Evolutionary conservation across 2,329 filamentous ascomycete genomes (phyloP).

Genomic region (Fusarium sacchari): DNA sequence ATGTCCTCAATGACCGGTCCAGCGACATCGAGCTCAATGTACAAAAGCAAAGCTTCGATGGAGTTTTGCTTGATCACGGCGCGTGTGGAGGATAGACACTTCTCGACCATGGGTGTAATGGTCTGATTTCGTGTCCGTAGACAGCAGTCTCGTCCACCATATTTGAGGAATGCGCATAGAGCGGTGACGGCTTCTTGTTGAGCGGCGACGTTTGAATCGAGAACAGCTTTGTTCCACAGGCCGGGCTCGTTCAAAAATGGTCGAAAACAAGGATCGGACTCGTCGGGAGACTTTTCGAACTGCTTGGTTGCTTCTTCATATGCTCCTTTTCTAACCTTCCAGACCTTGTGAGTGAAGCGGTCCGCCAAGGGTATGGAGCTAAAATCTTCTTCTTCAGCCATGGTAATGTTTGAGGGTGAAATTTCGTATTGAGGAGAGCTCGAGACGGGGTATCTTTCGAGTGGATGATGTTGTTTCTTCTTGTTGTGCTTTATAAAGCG

Average conservation of each 20-base stretch:
- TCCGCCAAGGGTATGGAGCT: constrained; percentile 81
- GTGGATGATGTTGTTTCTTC: constrained; percentile 21
- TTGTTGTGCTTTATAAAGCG: constrained; percentile 36
- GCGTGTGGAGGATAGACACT: constrained; percentile 87
- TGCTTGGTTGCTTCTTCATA: constrained; percentile 93
- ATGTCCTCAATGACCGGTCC: constrained; percentile 91
- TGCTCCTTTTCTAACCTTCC: constrained; percentile 95
- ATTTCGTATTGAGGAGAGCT: constrained; percentile 30
- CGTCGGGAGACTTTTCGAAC: constrained; percentile 86
- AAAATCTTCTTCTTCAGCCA: constrained; percentile 91
- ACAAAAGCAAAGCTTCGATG: constrained; percentile 85
- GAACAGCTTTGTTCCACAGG: constrained; percentile 91
- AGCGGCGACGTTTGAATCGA: constrained; percentile 95
- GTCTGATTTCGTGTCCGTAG: constrained; percentile 80
- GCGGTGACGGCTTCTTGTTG: constrained; percentile 92
- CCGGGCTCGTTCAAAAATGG: constrained; percentile 87
- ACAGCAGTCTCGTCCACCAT: constrained; percentile 82
- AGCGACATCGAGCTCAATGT: constrained; percentile 88
- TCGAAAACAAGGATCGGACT: constrained; percentile 84
- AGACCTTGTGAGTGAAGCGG: constrained; percentile 83
- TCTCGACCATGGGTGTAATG: constrained; percentile 85
- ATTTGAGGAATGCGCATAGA: constrained; percentile 92
- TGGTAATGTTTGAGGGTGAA: constrained; percentile 51
- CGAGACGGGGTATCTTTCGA: constrained; percentile 38
- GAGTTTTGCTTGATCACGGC: constrained; percentile 89